These are phyloP conservation scores for Trichoderma lentiforme DNA, from an alignment of 2,329 filamentous ascomycete species.

Conservation along the genomic window DNA sequence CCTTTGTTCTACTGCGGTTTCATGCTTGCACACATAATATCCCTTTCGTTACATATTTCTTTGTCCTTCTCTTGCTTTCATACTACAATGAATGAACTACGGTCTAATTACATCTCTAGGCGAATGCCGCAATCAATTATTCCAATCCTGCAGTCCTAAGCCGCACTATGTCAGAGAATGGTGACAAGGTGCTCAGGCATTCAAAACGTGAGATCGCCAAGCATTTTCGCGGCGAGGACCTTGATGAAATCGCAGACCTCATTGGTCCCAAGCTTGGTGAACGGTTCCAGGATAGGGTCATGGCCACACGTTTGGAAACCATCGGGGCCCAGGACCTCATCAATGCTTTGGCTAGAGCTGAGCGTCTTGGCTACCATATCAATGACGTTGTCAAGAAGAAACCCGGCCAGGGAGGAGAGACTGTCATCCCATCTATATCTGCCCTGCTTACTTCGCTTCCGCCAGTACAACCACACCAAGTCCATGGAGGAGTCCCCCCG, in stretches of 20 bases:
- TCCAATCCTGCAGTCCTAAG: conserved; percentile 37
- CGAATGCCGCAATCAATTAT: conserved; percentile 49
- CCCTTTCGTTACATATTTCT: neutral
- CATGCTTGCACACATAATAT: neutral
- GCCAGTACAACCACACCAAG: conserved; percentile 8
- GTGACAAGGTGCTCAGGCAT: conserved; percentile 39
- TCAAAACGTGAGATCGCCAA: conserved; percentile 41
- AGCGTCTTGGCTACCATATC: conserved; percentile 55
- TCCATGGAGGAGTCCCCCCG: neutral
- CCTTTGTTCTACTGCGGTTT: neutral
- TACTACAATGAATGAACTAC: neutral
- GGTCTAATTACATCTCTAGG: conserved; percentile 35
- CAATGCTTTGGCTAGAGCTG: conserved; percentile 54
- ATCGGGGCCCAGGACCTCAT: conserved; percentile 54
- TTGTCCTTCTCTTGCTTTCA: neutral
- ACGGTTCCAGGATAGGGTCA: conserved; percentile 49
- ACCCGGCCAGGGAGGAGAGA: conserved; percentile 30
- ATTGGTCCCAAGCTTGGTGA: conserved; percentile 48
- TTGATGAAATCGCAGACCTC: conserved; percentile 44
- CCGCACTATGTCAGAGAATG: conserved; percentile 44
- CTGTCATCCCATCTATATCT: conserved; percentile 35
- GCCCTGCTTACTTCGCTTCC: conserved; percentile 8
- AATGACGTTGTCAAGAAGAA: conserved; percentile 45
- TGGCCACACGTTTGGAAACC: conserved; percentile 50
- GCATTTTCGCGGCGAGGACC: conserved; percentile 38